phyloP scores from a whole-genome alignment of 2,329 filamentous ascomycete species.

The Fusarium udum region DNA sequence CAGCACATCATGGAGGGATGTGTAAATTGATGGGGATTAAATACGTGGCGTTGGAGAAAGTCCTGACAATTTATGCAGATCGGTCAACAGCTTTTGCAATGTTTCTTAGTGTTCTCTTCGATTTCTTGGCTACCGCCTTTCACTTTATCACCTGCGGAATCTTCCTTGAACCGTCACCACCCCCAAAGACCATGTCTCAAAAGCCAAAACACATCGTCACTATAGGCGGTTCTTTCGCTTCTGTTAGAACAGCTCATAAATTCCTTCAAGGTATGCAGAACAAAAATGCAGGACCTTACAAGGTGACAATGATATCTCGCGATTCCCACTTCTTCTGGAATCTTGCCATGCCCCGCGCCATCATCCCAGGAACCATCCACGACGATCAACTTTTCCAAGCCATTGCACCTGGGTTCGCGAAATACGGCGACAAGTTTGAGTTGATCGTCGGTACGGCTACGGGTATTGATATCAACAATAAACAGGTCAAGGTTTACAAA shows the following conservation, averaged over 20 bases:
- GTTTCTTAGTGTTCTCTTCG: neutral
- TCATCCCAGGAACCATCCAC: neutral
- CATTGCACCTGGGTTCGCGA: neutral
- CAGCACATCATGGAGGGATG: neutral
- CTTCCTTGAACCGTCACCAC: neutral
- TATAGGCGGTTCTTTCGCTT: neutral
- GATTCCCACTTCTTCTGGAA: constrained; percentile 3
- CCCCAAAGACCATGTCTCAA: neutral
- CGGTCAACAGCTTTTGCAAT: accelerated
- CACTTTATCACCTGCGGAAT: neutral
- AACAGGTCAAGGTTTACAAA: neutral
- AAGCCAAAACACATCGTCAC: neutral
- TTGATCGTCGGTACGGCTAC: neutral
- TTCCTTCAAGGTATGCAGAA: neutral
- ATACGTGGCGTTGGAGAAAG: neutral
- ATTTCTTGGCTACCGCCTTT: neutral
- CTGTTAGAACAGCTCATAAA: neutral
- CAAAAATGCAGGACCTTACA: neutral
- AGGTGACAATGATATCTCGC: neutral
- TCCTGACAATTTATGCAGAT: accelerated
- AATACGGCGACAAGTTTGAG: neutral
- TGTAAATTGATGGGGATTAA: neutral
- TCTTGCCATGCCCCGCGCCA: neutral
- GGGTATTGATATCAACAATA: neutral
- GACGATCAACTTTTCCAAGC: neutral